These are phyloP conservation scores for Tremella yokohamensis DNA, from an alignment of 768 basidiomycete species.

Conservation along the genomic window DNA sequence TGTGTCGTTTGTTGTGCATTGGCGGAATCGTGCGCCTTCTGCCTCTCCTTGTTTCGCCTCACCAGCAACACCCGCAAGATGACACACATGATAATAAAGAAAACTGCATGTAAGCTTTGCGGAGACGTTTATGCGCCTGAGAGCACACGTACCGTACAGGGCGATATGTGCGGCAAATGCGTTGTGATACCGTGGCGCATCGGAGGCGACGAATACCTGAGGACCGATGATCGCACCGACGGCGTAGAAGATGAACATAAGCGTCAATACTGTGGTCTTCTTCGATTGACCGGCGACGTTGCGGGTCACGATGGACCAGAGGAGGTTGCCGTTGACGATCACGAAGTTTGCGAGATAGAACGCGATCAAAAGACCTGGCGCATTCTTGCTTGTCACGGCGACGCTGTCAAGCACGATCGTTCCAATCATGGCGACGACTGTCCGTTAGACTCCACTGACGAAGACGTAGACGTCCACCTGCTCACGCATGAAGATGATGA, in stretches of 20 bases:
- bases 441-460: background rate
- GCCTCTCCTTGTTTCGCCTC: conserved; percentile 50
- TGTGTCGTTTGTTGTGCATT: conserved; percentile 31
- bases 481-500: conserved; percentile 55
- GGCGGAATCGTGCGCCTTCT: conserved; percentile 21
- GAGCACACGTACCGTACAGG: conserved; percentile 52
- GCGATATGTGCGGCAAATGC: conserved; percentile 57
- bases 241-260: conserved; percentile 59
- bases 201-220: conserved; percentile 56
- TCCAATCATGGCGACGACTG: conserved; percentile 56
- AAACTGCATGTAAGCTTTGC: conserved; percentile 12
- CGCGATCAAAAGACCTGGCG: conserved; percentile 57
- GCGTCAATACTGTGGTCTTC: conserved; percentile 55
- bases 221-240: conserved; percentile 58
- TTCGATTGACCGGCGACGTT: conserved; percentile 56
- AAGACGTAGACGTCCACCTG: background rate
- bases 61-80: conserved; percentile 56
- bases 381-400: conserved; percentile 53
- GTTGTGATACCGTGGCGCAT: conserved; percentile 56
- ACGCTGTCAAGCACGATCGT: conserved; percentile 58
- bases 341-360: conserved; percentile 52
- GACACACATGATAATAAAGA: conserved; percentile 55
- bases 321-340: conserved; percentile 30
- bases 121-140: no score
- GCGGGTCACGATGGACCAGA: conserved; percentile 32